Evolutionary conservation across 176 grass and related monocot genomes (phyloP), one percentile per base, ranked within the genome.

Genomic region (Eragrostis curvula): DNA sequence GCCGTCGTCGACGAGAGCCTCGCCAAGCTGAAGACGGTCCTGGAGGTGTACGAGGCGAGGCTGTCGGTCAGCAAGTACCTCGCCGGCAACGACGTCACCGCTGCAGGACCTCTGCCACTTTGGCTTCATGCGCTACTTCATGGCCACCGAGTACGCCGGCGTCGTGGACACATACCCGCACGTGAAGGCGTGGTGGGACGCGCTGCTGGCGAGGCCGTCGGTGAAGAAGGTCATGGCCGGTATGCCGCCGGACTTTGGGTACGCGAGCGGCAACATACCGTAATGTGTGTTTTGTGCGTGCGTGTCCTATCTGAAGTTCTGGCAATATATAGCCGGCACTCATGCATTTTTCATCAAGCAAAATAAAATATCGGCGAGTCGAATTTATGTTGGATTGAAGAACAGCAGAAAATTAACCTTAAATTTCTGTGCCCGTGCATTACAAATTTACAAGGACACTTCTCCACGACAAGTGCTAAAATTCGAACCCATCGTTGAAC

Each of bases 131-230:
- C 72, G 83, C 49, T 79, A 88, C 71, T 73, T 91, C 67, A 85
- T 88, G 73, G 66, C 18, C 27, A 72, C 79, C 0, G 83, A 88
- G 41, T 75, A 86, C 25, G 83, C 74, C 10, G 67, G 45, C 5
- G 36, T 84, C 13, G 21, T 89, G 12, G 42, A 89, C 17, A 57
- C 28, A 14, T 70, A 69, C 60, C 90, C 84, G 13, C 83, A 55
- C 16, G 79, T 92, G 23, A 87, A 84, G 79, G 86, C 67, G 2
- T 92, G 90, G 90, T 92, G 90, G 86, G 79, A 79, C 11, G 52
- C 12, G 17, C 39, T 92, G 11, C 13, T 79, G 12, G 76, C 80
- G 1, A 79, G 87, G 75, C 90, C 87, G 6, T 55, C 87, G 0
- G 70, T 89, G 14, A 10, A 71, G 66, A 85, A 85, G 83, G 74